Evolutionary conservation across 257 asterid species (phyloP).

Genomic region (Nicotiana attenuata): DNA sequence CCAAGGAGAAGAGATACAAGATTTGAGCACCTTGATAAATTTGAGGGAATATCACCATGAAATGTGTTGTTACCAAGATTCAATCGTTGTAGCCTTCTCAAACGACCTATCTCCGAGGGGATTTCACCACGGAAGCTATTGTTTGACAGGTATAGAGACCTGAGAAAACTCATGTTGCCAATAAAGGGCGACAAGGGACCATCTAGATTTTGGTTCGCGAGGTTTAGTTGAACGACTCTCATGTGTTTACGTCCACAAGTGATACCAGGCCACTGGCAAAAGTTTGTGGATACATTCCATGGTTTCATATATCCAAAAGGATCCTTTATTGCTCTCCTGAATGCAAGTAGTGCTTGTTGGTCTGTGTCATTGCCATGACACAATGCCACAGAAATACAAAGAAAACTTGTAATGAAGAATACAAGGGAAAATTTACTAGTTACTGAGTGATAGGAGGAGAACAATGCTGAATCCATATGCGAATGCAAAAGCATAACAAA

Average conservation of each 20-base stretch:
- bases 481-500: neutral
- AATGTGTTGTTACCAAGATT: constrained; percentile 10
- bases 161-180: constrained; percentile 22
- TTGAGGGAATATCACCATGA: constrained; percentile 19
- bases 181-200: constrained; percentile 16
- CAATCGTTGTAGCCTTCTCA: constrained; percentile 12
- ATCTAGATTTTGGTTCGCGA: neutral
- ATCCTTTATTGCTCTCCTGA: constrained; percentile 7
- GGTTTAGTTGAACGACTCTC: constrained; percentile 14
- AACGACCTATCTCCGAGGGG: constrained; percentile 16
- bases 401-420: neutral
- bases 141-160: constrained; percentile 11
- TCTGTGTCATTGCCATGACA: constrained; percentile 11
- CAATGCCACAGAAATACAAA: neutral
- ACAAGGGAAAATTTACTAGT: neutral
- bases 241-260: constrained; percentile 10
- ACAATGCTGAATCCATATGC: neutral
- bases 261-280: constrained; percentile 27
- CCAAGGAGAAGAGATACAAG: constrained; percentile 14
- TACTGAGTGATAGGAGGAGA: neutral
- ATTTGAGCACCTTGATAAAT: constrained; percentile 15
- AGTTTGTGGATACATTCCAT: constrained; percentile 26
- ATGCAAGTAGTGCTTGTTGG: constrained; percentile 11
- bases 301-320: constrained; percentile 7
- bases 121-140: constrained; percentile 15